Conservation (phyloP, 176 grass and related monocot species). For the Secale cereale region DNA sequence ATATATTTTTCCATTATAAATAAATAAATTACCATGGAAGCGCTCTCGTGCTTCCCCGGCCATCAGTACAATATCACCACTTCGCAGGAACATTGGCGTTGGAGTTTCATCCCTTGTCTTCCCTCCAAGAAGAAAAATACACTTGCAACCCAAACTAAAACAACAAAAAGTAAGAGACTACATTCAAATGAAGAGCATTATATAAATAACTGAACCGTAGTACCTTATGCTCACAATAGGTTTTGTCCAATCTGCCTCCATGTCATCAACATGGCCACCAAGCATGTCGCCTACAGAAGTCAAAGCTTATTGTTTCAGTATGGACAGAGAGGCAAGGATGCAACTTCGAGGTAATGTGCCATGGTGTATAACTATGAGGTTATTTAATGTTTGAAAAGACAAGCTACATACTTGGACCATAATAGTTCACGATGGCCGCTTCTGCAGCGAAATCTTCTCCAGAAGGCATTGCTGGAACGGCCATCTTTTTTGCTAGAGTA, state of each 20-base stretch:
- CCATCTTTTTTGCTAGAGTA: constrained; percentile 71
- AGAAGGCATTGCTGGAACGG: constrained; percentile 59
- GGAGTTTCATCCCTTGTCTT: constrained; percentile 78
- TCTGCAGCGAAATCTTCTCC: constrained; percentile 68
- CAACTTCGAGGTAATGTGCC: background rate
- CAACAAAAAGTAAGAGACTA: background rate
- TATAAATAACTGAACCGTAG: background rate
- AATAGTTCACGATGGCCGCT: constrained; percentile 93
- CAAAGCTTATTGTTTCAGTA: constrained; percentile 15
- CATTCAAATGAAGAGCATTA: background rate
- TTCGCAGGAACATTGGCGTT: constrained; percentile 67
- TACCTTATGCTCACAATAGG: constrained; percentile 96
- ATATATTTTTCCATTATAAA: background rate
- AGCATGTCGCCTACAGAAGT: constrained; percentile 77
- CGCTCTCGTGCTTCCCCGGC: constrained; percentile 72
- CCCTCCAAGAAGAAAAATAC: constrained; percentile 84
- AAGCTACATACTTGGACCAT: constrained; percentile 73
- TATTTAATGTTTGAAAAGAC: background rate
- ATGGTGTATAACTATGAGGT: background rate
- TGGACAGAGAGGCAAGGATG: background rate
- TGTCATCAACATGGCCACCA: constrained; percentile 92
- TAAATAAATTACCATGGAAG: constrained; percentile 72
- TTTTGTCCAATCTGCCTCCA: constrained; percentile 94
- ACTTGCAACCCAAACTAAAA: constrained; percentile 78
- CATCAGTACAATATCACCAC: constrained; percentile 86